phyloP scores from a whole-genome alignment of 495 filamentous ascomycete species.

The Sabuloglossum arenarium region DNA sequence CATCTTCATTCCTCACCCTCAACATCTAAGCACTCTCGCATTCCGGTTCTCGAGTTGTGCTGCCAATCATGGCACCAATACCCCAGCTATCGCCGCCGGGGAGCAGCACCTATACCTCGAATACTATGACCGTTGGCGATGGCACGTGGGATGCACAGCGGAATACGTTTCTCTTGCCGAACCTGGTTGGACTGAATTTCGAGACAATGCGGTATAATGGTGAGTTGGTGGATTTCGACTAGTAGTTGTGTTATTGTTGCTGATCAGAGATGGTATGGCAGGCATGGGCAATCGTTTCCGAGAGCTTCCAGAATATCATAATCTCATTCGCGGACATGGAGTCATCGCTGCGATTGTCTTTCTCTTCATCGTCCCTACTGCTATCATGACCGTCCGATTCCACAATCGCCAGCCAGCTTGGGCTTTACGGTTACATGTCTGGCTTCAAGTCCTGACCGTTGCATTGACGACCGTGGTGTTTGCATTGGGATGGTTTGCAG shows the following conservation, averaged over 20 bases:
- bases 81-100: constrained; percentile 45
- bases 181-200: constrained; percentile 70
- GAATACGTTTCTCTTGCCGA: constrained; percentile 76
- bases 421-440: constrained; percentile 64
- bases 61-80: neutral
- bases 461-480: constrained; percentile 51
- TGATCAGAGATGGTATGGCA: constrained; percentile 12
- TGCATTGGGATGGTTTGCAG: constrained; percentile 56
- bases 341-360: constrained; percentile 77
- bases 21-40: neutral
- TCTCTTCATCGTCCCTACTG: constrained; percentile 57
- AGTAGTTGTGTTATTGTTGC: neutral
- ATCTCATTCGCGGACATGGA: constrained; percentile 62
- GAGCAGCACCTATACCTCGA: constrained; percentile 61
- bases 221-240: constrained; percentile 20
- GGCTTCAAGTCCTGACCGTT: constrained; percentile 66
- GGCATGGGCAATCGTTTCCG: constrained; percentile 86
- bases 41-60: neutral
- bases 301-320: constrained; percentile 52
- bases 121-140: constrained; percentile 72
- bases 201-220: constrained; percentile 94
- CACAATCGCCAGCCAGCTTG: constrained; percentile 37
- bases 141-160: constrained; percentile 73
- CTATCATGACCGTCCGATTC: constrained; percentile 63
- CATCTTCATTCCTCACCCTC: neutral